Evolutionary conservation across 495 filamentous ascomycete genomes (phyloP).

Genomic region (Pseudotulostoma volvatum): DNA sequence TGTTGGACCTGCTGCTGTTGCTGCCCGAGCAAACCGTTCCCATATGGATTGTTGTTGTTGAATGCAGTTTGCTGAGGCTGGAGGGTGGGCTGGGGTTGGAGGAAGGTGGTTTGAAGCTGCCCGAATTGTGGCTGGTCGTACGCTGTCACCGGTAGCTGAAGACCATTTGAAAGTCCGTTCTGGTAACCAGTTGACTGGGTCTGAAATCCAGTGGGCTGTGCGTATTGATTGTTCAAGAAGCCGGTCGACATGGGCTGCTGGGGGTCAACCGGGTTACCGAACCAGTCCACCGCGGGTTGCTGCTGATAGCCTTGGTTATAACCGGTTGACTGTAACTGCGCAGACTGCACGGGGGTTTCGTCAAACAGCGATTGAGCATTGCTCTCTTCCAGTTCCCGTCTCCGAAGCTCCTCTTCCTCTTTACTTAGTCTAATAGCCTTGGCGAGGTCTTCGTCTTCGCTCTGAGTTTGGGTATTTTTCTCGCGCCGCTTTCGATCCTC

Average conservation of each 20-base stretch:
- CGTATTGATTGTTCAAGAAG: slow-evolving; percentile 73
- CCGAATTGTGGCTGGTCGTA: slow-evolving; percentile 40
- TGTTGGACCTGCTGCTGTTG: slow-evolving; percentile 36
- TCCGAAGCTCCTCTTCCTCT: slow-evolving; percentile 81
- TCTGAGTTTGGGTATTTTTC: slow-evolving; percentile 31
- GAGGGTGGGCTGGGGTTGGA: slow-evolving; percentile 34
- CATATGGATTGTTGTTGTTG: slow-evolving; percentile 52
- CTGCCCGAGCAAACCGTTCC: slow-evolving; percentile 26
- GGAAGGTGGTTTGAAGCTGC: slow-evolving; percentile 33
- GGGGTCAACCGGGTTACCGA: slow-evolving; percentile 73
- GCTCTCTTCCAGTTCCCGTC: slow-evolving; percentile 74
- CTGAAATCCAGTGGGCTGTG: slow-evolving; percentile 50
- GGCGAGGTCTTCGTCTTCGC: slow-evolving; percentile 65
- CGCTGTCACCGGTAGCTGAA: slow-evolving; percentile 44
- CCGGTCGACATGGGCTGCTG: slow-evolving; percentile 67
- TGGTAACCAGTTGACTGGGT: slow-evolving; percentile 47
- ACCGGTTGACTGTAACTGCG: slow-evolving; percentile 62
- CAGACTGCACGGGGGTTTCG: slow-evolving; percentile 43
- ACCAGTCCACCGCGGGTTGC: slow-evolving; percentile 87
- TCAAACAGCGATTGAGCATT: slow-evolving; percentile 83
- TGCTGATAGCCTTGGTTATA: slow-evolving; percentile 97
- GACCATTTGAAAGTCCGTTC: slow-evolving; percentile 48
- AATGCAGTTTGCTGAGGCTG: slow-evolving; percentile 64
- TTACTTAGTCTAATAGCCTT: slow-evolving; percentile 94
- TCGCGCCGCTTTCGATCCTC: slow-evolving; percentile 62